A percentile compares a stretch with the other conserved stretches of the same genome.
These are phyloP conservation scores for Nigrospora osmanthi DNA, from an alignment of 2,329 filamentous ascomycete genomes.

Conservation along the genomic window DNA sequence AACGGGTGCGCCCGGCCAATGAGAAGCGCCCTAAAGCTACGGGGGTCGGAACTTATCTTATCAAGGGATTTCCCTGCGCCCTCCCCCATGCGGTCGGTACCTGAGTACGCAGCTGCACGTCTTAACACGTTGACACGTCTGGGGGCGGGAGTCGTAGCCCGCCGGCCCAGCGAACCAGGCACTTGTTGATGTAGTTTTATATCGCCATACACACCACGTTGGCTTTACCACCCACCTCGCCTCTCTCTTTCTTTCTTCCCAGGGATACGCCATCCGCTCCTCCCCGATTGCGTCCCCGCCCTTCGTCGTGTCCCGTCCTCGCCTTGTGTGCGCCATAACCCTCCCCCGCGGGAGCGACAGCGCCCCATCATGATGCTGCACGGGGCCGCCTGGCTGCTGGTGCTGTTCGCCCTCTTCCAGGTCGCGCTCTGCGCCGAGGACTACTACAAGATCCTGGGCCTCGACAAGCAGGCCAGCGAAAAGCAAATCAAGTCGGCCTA, in stretches of 20 bases:
- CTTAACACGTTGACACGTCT: no score
- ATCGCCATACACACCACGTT: no score
- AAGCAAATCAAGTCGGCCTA: conserved; percentile 92
- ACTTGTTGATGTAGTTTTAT: no score
- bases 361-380: conserved; percentile 42
- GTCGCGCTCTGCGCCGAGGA: conserved; percentile 57
- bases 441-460: conserved; percentile 66
- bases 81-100: no score
- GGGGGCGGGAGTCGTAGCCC: no score
- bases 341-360: not conserved
- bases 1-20: not conserved
- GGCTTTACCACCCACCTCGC: no score
- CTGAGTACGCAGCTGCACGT: no score
- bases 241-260: no score
- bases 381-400: conserved; percentile 38
- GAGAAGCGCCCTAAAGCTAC: not conserved
- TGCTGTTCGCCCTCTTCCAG: conserved; percentile 43
- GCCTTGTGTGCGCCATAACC: not conserved
- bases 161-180: no score
- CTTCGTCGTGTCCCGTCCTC: no score
- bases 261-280: no score
- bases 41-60: conserved; percentile 4
- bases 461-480: conserved; percentile 73
- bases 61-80: not conserved
- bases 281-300: no score